Evolutionary conservation across 2,329 filamentous ascomycete genomes (phyloP).

Genomic region (Arthrobotrys sphaeroides): DNA sequence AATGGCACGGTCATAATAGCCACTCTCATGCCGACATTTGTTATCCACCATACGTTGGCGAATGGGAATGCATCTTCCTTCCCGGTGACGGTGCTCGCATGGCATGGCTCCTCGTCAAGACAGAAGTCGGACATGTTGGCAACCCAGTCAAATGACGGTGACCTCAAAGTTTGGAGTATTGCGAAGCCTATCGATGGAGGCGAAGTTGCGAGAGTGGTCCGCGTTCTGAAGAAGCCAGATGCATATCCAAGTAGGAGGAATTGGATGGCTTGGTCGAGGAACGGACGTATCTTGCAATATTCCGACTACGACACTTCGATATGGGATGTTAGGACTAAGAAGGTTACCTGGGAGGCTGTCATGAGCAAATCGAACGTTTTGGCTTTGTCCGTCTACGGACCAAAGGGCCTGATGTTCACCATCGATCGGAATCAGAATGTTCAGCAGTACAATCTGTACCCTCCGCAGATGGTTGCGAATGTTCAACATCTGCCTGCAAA

Average conservation of each 20-base stretch:
- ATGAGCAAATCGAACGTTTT: conserved; percentile 83
- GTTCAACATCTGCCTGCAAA: conserved; percentile 84
- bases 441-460: conserved; percentile 94
- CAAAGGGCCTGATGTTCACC: conserved; percentile 90
- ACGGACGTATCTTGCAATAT: conserved; percentile 92
- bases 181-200: conserved; percentile 77
- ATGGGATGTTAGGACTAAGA: conserved; percentile 98
- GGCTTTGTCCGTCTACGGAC: conserved; percentile 86
- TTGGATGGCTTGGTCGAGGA: conserved; percentile 99
- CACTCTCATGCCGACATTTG: conserved; percentile 88
- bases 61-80: conserved; percentile 82
- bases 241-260: conserved; percentile 78
- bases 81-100: conserved; percentile 84
- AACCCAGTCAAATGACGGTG: conserved; percentile 88
- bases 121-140: conserved; percentile 99
- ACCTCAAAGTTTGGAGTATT: conserved; percentile 95
- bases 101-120: conserved; percentile 95
- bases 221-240: conserved; percentile 83
- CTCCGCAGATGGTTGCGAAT: conserved; percentile 82
- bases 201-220: conserved; percentile 85
- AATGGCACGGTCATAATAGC: conserved; percentile 94
- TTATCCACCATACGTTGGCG: conserved; percentile 89
- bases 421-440: conserved; percentile 86
- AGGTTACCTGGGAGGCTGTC: conserved; percentile 88
- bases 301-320: conserved; percentile 90